phyloP scores from a whole-genome alignment of 2,329 filamentous ascomycete genomes.

The Fusarium stilboides region DNA sequence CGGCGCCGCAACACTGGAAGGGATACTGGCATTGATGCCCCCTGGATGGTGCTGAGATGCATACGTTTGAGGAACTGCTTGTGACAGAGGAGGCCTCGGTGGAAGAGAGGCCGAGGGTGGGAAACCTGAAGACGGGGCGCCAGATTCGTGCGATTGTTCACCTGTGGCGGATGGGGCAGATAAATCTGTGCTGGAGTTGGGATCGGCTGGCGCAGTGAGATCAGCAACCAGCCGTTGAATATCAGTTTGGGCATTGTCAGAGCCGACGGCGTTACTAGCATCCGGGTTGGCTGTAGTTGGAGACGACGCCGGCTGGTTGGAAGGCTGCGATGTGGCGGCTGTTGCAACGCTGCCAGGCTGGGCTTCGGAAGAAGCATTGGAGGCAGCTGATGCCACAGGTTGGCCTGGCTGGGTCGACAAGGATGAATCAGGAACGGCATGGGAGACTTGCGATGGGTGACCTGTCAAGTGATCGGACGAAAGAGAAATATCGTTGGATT shows the following conservation, averaged over 20 bases:
- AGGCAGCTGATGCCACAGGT: conserved; percentile 45
- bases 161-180: conserved; percentile 46
- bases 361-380: conserved; percentile 51
- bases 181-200: conserved; percentile 52
- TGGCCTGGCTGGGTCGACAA: conserved; percentile 47
- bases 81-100: conserved; percentile 61
- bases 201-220: conserved; percentile 56
- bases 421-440: conserved; percentile 54
- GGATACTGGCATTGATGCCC: conserved; percentile 52
- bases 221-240: conserved; percentile 61
- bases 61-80: conserved; percentile 57
- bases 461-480: conserved; percentile 58
- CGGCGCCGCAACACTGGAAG: conserved; percentile 50
- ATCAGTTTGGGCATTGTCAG: conserved; percentile 54
- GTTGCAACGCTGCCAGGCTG: conserved; percentile 43
- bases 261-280: conserved; percentile 48
- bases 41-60: conserved; percentile 56
- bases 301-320: conserved; percentile 45
- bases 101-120: conserved; percentile 62
- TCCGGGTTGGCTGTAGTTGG: conserved; percentile 50
- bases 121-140: conserved; percentile 53
- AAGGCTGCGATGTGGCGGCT: conserved; percentile 42
- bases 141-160: conserved; percentile 46
- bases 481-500: conserved; percentile 61
- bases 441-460: conserved; percentile 52